phyloP scores from a whole-genome alignment of 331 rosid species.

The Saraca asoca region DNA sequence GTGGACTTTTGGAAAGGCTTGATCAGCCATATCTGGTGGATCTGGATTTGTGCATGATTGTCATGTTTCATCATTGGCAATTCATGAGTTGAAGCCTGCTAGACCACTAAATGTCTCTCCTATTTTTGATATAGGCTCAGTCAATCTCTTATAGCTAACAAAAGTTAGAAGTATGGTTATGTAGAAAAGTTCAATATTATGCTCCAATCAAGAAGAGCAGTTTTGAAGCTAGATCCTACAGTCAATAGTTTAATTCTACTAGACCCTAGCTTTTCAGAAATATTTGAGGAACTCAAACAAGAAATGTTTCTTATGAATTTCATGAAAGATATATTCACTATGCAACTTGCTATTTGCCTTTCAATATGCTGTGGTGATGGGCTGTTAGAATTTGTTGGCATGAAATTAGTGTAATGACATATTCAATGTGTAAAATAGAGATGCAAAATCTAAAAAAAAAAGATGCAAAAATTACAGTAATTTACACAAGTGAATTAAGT shows the following conservation, averaged over 20 bases:
- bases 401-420: too few species aligned
- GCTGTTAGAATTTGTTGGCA: too few species aligned
- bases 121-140: constrained; percentile 42
- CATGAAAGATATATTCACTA: constrained; percentile 55
- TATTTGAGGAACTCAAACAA: constrained; percentile 70
- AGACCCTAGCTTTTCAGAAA: constrained; percentile 44
- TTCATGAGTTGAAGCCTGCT: too few species aligned
- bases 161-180: constrained; percentile 55
- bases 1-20: constrained; percentile 33
- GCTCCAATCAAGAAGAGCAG: constrained; percentile 49
- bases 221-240: constrained; percentile 42
- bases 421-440: too few species aligned
- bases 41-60: too few species aligned
- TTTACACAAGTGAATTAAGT: too few species aligned
- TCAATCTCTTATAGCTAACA: constrained; percentile 54
- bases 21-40: constrained; percentile 43
- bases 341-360: too few species aligned
- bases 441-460: too few species aligned
- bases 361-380: too few species aligned
- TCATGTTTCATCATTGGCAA: too few species aligned
- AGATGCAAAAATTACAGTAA: too few species aligned
- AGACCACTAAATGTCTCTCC: too few species aligned
- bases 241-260: constrained; percentile 33
- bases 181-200: constrained; percentile 58
- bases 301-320: constrained; percentile 63